Conservation (phyloP, 768 basidiomycete genomes). For the Russula abietina region DNA sequence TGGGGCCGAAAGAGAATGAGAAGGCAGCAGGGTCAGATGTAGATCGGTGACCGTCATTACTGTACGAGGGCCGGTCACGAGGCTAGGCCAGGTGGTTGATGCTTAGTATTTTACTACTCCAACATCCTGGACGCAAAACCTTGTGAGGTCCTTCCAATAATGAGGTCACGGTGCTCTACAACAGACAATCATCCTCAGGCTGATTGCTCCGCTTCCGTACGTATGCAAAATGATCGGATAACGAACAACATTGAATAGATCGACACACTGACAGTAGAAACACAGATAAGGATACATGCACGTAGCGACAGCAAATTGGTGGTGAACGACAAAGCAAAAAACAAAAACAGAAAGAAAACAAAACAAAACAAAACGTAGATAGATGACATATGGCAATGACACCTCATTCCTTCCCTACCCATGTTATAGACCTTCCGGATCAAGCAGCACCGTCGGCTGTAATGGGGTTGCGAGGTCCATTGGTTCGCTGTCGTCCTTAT, state of each 20-base stretch:
- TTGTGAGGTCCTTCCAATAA: too few species aligned
- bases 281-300: conserved; percentile 13
- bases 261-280: not conserved
- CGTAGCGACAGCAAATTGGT: not conserved
- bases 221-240: not conserved
- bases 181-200: not conserved
- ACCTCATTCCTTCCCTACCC: not conserved
- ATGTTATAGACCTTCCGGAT: conserved; percentile 9
- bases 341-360: not conserved
- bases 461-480: conserved; percentile 26
- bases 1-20: not conserved
- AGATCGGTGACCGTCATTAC: too few species aligned
- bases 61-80: too few species aligned
- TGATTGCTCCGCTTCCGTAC: not conserved
- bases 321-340: conserved; percentile 3
- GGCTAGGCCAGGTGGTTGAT: too few species aligned
- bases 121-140: too few species aligned
- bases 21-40: not conserved
- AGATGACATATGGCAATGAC: not conserved
- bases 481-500: conserved; percentile 14
- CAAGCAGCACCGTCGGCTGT: conserved; percentile 19
- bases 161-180: too few species aligned
- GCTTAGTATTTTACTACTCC: too few species aligned
- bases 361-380: not conserved
- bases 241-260: not conserved